phyloP scores from a whole-genome alignment of 2,329 filamentous ascomycete species.

The Alternaria sp. region DNA sequence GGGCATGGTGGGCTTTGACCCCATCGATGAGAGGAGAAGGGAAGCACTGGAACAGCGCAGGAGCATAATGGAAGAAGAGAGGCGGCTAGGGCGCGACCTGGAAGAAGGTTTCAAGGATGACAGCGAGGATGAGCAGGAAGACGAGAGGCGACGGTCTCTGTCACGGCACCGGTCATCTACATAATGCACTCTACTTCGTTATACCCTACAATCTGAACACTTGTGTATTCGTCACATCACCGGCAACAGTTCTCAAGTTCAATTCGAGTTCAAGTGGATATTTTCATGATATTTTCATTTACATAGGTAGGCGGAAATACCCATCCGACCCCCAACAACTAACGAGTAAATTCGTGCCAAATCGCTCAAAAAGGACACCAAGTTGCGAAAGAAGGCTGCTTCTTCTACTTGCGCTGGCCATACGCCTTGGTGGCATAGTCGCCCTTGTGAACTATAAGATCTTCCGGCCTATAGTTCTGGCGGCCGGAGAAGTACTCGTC shows the following conservation, averaged over 20 bases:
- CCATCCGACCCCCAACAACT: conserved; percentile 23
- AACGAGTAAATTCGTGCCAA: conserved; percentile 31
- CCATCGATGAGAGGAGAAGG: conserved; percentile 47
- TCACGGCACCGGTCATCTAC: conserved; percentile 25
- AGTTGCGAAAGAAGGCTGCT: conserved; percentile 12
- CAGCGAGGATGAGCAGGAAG: conserved; percentile 67
- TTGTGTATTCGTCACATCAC: conserved; percentile 6
- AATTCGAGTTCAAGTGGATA: conserved; percentile 30
- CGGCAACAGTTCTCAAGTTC: neutral
- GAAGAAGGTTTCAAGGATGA: conserved; percentile 79
- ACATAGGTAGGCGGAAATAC: conserved; percentile 34
- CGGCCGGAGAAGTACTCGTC: conserved; percentile 88
- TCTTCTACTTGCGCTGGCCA: conserved; percentile 72
- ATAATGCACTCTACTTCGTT: neutral
- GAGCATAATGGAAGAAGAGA: conserved; percentile 59
- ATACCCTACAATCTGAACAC: neutral
- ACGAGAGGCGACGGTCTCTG: conserved; percentile 33
- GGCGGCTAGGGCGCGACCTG: conserved; percentile 78
- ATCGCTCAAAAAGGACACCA: conserved; percentile 23
- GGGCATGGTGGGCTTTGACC: conserved; percentile 58
- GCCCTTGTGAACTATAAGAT: conserved; percentile 87
- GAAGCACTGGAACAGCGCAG: conserved; percentile 52
- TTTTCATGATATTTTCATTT: conserved; percentile 38
- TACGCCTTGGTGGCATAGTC: conserved; percentile 97
- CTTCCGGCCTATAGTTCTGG: conserved; percentile 86